Evolutionary conservation across 768 basidiomycete species (phyloP).

Genomic region (Ramaria sp.): DNA sequence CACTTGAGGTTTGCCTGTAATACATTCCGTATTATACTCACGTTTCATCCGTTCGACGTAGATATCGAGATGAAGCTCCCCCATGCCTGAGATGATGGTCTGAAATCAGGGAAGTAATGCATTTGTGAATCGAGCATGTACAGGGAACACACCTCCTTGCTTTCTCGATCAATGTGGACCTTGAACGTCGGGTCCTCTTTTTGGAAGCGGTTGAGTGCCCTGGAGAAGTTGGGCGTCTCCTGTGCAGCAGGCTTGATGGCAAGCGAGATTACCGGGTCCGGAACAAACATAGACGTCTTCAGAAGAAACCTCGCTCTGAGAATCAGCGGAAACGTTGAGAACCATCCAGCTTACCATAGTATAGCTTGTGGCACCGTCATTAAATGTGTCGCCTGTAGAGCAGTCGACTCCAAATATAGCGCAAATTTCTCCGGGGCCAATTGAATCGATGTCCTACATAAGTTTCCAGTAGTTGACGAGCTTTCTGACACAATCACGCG

Average conservation of each 20-base stretch:
- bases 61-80: conserved; percentile 96
- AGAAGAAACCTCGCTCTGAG: neutral
- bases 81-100: conserved; percentile 99
- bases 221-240: conserved; percentile 94
- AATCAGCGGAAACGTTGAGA: neutral
- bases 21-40: conserved; percentile 89
- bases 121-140: neutral
- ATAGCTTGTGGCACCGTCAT: conserved; percentile 79
- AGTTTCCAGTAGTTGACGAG: neutral
- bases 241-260: conserved; percentile 85
- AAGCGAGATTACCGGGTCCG: conserved; percentile 95
- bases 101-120: conserved; percentile 19
- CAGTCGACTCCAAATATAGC: conserved; percentile 99
- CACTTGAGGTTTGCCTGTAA: conserved; percentile 92
- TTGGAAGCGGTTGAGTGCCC: conserved; percentile 94
- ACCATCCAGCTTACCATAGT: conserved; percentile 64
- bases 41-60: conserved; percentile 99
- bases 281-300: conserved; percentile 96
- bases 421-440: conserved; percentile 97
- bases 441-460: conserved; percentile 76
- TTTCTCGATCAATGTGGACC: conserved; percentile 89
- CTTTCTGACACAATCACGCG: conserved; percentile 10
- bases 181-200: conserved; percentile 99
- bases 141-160: conserved; percentile 65
- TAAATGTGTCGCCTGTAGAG: conserved; percentile 96